These are phyloP conservation scores for Hyphopichia khmerensis DNA, from an alignment of 1,139 yeast genomes.

Conservation along the genomic window DNA sequence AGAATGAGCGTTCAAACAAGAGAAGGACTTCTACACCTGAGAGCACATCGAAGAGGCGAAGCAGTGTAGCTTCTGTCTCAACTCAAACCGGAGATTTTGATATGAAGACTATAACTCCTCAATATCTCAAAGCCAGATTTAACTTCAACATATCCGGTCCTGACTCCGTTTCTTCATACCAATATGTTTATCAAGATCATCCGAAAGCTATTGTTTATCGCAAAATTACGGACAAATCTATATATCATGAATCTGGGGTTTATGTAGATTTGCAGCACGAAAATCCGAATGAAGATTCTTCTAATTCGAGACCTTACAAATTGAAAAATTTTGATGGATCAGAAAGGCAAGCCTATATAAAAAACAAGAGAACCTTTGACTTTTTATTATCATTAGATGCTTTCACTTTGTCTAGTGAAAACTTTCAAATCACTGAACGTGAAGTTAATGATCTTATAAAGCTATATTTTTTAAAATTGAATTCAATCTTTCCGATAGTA, in stretches of 20 bases:
- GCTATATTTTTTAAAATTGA: conserved; percentile 31
- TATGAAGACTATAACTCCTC: conserved; percentile 16
- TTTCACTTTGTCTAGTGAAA: conserved; percentile 29
- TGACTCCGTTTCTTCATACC: conserved; percentile 18
- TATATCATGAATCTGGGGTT: conserved; percentile 31
- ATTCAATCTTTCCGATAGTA: conserved; percentile 34
- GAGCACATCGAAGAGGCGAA: background rate
- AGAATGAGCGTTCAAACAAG: background rate
- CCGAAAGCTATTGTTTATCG: conserved; percentile 25
- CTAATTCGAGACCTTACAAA: conserved; percentile 9
- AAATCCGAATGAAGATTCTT: conserved; percentile 3
- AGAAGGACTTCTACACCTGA: background rate
- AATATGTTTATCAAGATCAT: conserved; percentile 25
- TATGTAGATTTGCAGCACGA: conserved; percentile 16
- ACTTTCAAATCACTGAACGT: conserved; percentile 17
- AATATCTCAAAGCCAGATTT: conserved; percentile 21
- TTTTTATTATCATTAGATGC: conserved; percentile 29
- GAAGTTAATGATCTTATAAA: conserved; percentile 24
- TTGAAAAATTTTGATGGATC: conserved; percentile 12
- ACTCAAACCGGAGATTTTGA: background rate
- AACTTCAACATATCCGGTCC: conserved; percentile 24
- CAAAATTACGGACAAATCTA: conserved; percentile 18
- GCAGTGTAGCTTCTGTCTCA: background rate
- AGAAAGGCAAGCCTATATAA: conserved; percentile 14
- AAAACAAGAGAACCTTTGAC: conserved; percentile 15